Conservation (phyloP, 768 basidiomycete species). For the Phlebiopsis flavidoalba region DNA sequence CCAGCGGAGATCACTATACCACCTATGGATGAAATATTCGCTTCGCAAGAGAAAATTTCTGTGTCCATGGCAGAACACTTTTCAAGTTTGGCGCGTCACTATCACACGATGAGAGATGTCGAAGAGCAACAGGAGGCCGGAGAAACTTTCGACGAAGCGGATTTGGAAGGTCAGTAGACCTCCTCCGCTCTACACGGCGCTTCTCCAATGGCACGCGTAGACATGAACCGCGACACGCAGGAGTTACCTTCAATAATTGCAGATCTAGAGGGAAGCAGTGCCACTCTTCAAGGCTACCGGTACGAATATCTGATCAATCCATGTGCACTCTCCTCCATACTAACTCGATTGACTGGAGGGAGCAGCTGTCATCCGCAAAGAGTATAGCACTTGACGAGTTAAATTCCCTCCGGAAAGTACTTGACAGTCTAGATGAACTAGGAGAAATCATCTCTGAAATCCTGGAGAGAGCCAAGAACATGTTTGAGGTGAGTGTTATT, state of each 20-base stretch:
- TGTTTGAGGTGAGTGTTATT: slow-evolving; percentile 50
- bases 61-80: slow-evolving; percentile 69
- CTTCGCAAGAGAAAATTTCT: slow-evolving; percentile 51
- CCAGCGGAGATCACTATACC: slow-evolving; percentile 33
- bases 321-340: background rate
- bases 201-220: slow-evolving; percentile 29
- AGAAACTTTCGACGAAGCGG: slow-evolving; percentile 60
- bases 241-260: slow-evolving; percentile 71
- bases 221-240: slow-evolving; percentile 77
- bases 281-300: slow-evolving; percentile 52
- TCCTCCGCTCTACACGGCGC: background rate
- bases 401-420: slow-evolving; percentile 39
- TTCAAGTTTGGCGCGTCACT: slow-evolving; percentile 69
- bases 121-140: slow-evolving; percentile 66
- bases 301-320: slow-evolving; percentile 29
- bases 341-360: slow-evolving; percentile 31
- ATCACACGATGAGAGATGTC: slow-evolving; percentile 69
- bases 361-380: slow-evolving; percentile 42
- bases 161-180: slow-evolving; percentile 49
- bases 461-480: slow-evolving; percentile 61
- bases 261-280: slow-evolving; percentile 59
- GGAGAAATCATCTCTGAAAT: slow-evolving; percentile 79
- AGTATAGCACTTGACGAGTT: slow-evolving; percentile 41
- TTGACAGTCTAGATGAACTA: slow-evolving; percentile 70
- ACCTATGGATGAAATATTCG: slow-evolving; percentile 44